Conservation (phyloP, 805 yeast species). For the Candida stauntonica region DNA sequence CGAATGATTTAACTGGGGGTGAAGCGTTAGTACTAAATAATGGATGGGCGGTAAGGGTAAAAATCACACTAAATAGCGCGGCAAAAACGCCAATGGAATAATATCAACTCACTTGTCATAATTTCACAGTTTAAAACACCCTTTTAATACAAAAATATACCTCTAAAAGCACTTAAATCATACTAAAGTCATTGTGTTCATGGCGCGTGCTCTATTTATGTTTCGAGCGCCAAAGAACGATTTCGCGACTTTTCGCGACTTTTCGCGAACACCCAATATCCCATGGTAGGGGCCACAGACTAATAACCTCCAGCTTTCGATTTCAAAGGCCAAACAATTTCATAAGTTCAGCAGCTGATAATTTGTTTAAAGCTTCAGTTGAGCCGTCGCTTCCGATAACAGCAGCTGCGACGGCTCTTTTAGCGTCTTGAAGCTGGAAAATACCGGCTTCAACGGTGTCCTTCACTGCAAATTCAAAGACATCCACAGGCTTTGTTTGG, state of each 20-base stretch:
- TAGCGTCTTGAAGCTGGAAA: conserved; percentile 78
- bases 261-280: too few relatives aligned
- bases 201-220: too few relatives aligned
- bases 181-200: too few relatives aligned
- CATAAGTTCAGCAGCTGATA: conserved; percentile 10
- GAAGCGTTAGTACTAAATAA: conserved; percentile 1
- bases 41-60: too few relatives aligned
- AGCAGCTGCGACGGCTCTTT: conserved; percentile 67
- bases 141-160: too few relatives aligned
- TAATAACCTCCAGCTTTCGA: not conserved
- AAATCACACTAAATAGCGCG: too few relatives aligned
- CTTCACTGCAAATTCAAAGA: conserved; percentile 70
- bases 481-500: conserved; percentile 65
- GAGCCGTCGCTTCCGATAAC: conserved; percentile 63
- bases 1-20: conserved; percentile 49
- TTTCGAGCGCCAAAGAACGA: too few relatives aligned
- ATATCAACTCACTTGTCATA: conserved; percentile 1
- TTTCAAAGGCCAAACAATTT: conserved; percentile 14
- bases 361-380: conserved; percentile 59
- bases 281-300: too few relatives aligned
- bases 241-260: too few relatives aligned
- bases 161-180: too few relatives aligned
- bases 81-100: too few relatives aligned
- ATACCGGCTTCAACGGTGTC: conserved; percentile 80
- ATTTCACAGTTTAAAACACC: not conserved